Evolutionary conservation across 352 stramenopile species (phyloP).

Genomic region (Globisporangium heterothallicum): DNA sequence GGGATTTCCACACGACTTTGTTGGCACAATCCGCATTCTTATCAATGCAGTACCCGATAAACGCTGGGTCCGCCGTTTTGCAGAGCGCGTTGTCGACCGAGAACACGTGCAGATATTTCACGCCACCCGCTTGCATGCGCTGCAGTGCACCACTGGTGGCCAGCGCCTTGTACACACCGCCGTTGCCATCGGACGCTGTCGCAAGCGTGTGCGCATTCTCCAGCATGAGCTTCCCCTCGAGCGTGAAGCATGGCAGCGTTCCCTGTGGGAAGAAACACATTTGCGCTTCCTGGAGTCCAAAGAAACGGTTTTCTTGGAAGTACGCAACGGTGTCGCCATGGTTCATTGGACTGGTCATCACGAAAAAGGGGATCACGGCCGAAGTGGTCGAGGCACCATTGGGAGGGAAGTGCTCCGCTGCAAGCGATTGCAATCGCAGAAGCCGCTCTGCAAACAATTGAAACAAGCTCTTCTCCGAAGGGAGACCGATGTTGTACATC

Average conservation of each 20-base stretch:
- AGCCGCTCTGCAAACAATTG: conserved; percentile 93
- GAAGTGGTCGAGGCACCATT: too few relatives aligned
- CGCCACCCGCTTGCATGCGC: conserved; percentile 76
- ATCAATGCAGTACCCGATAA: conserved; percentile 95
- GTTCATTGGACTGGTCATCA: conserved; percentile 98
- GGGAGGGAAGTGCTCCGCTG: conserved; percentile 15
- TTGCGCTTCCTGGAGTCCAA: conserved; percentile 86
- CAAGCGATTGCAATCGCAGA: conserved; percentile 54
- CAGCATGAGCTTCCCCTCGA: conserved; percentile 95
- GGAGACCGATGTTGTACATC: conserved; percentile 91
- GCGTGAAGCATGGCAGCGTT: conserved; percentile 93
- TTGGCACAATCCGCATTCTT: conserved; percentile 94
- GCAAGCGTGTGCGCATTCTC: conserved; percentile 81
- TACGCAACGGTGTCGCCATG: conserved; percentile 89
- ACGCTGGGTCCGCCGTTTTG: conserved; percentile 93
- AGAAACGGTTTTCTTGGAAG: conserved; percentile 89
- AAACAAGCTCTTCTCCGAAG: conserved; percentile 91
- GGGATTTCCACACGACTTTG: conserved; percentile 95
- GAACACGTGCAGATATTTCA: conserved; percentile 96
- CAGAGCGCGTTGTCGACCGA: conserved; percentile 98
- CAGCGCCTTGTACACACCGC: conserved; percentile 94
- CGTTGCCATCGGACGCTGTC: conserved; percentile 97
- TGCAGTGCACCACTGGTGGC: conserved; percentile 83
- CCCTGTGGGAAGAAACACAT: conserved; percentile 96
- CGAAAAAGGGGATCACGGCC: conserved; percentile 80